Conservation (phyloP, 306 rosid species). For the Prunus mongolica region DNA sequence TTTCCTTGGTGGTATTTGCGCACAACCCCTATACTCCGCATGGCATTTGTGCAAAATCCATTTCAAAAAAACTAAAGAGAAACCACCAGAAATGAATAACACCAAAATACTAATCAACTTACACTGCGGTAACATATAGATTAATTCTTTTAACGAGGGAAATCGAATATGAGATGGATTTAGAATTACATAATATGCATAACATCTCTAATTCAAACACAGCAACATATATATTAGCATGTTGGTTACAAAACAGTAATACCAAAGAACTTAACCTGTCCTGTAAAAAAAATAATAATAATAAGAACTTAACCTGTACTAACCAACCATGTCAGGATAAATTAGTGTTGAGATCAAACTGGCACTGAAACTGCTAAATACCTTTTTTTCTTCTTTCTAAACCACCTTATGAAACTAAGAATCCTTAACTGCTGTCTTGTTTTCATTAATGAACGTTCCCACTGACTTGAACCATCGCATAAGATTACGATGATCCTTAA, state of each 20-base stretch:
- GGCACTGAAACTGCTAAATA: neutral
- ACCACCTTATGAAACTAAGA: constrained; percentile 20
- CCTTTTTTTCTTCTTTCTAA: neutral
- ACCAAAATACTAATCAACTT: no score
- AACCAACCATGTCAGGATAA: neutral
- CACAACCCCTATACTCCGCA: no score
- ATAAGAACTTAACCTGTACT: neutral
- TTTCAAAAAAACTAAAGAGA: no score
- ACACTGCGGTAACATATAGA: no score
- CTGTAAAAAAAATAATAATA: no score
- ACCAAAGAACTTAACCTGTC: neutral
- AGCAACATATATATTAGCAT: no score
- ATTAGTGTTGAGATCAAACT: neutral
- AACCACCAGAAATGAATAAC: no score
- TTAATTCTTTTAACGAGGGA: neutral
- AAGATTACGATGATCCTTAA: constrained; percentile 80
- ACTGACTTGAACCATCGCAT: constrained; percentile 79
- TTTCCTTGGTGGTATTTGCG: no score
- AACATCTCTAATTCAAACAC: no score
- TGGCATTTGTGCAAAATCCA: no score
- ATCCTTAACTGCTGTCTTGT: constrained; percentile 34
- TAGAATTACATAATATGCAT: neutral
- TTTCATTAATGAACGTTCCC: constrained; percentile 60
- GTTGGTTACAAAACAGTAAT: neutral
- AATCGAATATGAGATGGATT: neutral